phyloP scores from a whole-genome alignment of 495 filamentous ascomycete species.

The Hypoxylon fragiforme region DNA sequence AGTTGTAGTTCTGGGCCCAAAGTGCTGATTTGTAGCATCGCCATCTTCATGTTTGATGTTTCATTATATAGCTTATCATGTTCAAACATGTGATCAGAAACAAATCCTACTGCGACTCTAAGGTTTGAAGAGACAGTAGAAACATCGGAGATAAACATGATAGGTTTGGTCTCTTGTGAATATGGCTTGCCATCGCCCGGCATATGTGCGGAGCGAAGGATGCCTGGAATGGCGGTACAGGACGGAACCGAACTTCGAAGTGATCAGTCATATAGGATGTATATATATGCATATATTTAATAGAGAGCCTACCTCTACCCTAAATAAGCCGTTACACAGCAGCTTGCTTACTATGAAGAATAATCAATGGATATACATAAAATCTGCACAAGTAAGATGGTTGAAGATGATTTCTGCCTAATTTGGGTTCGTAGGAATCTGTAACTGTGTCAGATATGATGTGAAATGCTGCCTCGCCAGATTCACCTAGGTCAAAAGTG shows the following conservation, averaged over 20 bases:
- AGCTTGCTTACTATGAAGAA: slow-evolving; percentile 1
- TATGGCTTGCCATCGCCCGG: background rate
- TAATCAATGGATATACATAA: background rate
- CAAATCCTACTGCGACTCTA: background rate
- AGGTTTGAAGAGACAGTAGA: background rate
- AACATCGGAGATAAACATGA: background rate
- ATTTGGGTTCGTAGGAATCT: background rate
- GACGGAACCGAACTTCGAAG: background rate
- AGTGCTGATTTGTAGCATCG: background rate
- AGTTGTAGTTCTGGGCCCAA: background rate
- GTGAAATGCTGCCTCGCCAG: background rate
- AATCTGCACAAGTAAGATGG: background rate
- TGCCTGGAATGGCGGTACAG: background rate
- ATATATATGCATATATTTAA: too few species aligned
- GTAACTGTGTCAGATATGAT: background rate
- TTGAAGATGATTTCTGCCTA: too few species aligned
- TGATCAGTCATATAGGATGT: background rate
- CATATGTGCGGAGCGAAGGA: background rate
- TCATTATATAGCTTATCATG: background rate
- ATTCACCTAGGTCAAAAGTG: too few species aligned
- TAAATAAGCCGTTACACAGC: background rate
- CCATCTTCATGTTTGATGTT: background rate
- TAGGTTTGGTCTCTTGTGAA: background rate
- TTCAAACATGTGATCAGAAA: background rate
- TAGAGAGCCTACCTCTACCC: background rate